phyloP scores from a whole-genome alignment of 2,329 filamentous ascomycete species.

The Fusarium haematococcum region DNA sequence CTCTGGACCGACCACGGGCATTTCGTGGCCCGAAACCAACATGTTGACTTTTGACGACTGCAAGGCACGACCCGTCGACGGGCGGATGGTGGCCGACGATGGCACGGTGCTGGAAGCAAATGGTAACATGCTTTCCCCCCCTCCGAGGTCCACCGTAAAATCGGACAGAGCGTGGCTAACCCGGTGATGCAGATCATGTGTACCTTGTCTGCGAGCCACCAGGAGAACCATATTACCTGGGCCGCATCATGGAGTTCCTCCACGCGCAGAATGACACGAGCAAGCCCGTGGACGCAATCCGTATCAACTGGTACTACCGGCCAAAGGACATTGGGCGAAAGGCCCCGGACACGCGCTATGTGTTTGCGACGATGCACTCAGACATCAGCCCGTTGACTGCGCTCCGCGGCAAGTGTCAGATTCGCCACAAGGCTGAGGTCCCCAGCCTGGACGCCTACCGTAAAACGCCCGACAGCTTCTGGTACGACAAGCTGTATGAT shows the following conservation, averaged over 20 bases:
- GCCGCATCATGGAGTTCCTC: constrained; percentile 98
- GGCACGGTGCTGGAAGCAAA: constrained; percentile 86
- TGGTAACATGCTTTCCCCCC: constrained; percentile 74
- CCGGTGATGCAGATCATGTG: constrained; percentile 72
- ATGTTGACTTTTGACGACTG: constrained; percentile 88
- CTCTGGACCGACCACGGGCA: constrained; percentile 53
- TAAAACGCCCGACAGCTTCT: constrained; percentile 88
- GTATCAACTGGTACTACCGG: constrained; percentile 98
- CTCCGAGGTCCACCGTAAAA: constrained; percentile 36
- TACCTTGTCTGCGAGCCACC: constrained; percentile 98
- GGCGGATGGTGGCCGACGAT: constrained; percentile 88
- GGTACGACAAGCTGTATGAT: constrained; percentile 98
- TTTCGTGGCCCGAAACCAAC: constrained; percentile 74
- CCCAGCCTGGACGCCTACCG: constrained; percentile 84
- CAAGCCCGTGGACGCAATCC: constrained; percentile 84
- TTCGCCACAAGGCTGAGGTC: constrained; percentile 90
- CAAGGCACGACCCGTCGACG: constrained; percentile 76
- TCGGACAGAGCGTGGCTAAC: constrained; percentile 46
- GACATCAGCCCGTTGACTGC: constrained; percentile 94
- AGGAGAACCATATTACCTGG: constrained; percentile 97
- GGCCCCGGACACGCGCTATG: constrained; percentile 87
- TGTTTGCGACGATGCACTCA: constrained; percentile 98
- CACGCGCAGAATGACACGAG: constrained; percentile 80
- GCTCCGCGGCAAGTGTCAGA: constrained; percentile 91
- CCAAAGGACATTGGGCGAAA: constrained; percentile 96